A percentile compares a stretch with the other conserved stretches of the same genome.
phyloP scores from a whole-genome alignment of 225 moss, liverwort and hornwort species.

The Marchantia paleacea region DNA sequence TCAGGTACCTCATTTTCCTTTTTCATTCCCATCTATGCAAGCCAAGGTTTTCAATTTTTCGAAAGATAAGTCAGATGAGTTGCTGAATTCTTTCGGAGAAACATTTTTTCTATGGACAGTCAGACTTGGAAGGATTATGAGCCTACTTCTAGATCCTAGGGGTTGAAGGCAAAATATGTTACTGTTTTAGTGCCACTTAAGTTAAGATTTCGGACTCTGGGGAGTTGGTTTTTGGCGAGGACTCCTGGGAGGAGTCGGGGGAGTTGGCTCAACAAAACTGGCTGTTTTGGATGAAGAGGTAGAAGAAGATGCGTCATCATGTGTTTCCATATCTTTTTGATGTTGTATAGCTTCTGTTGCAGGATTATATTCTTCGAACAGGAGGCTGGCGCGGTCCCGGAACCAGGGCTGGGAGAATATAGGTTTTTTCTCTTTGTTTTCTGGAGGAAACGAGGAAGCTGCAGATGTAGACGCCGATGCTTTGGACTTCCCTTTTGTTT shows the following conservation, averaged over 20 bases:
- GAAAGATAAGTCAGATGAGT: background rate
- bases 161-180: background rate
- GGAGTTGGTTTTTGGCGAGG: background rate
- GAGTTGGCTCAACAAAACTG: constrained; percentile 25
- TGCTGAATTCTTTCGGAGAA: background rate
- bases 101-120: background rate
- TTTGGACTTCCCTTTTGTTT: constrained; percentile 12
- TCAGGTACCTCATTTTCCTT: background rate
- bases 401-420: constrained; percentile 52
- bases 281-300: constrained; percentile 14
- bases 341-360: constrained; percentile 12
- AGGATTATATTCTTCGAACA: constrained; percentile 45
- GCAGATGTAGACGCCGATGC: constrained; percentile 19
- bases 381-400: constrained; percentile 44
- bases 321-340: constrained; percentile 29
- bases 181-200: background rate
- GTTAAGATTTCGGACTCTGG: too few relatives aligned
- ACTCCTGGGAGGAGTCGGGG: constrained; percentile 4
- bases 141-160: background rate
- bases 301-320: constrained; percentile 7
- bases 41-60: background rate
- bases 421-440: constrained; percentile 25
- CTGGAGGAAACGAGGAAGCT: constrained; percentile 4
- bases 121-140: background rate
- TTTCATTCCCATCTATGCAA: background rate